phyloP scores from a whole-genome alignment of 306 rosid species.

The Inga laurina region DNA sequence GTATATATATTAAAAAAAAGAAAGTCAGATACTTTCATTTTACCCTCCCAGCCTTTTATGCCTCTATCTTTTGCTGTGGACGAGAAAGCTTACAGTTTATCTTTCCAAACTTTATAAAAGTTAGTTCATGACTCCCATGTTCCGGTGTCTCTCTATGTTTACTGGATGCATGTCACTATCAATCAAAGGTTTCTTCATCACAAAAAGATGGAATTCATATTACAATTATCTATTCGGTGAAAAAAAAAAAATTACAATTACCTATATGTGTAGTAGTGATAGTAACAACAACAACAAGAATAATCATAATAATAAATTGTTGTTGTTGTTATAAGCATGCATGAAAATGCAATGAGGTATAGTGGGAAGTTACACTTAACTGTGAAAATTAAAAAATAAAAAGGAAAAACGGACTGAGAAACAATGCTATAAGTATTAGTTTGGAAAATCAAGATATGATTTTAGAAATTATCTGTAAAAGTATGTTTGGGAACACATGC shows the following conservation, averaged over 20 bases:
- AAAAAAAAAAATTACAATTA: not conserved
- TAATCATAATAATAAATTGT: no score
- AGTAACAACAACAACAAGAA: no score
- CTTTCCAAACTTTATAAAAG: not conserved
- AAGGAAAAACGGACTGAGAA: not conserved
- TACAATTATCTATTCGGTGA: not conserved
- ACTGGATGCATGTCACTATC: not conserved
- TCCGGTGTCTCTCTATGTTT: slow-evolving; percentile 16
- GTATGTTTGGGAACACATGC: not conserved
- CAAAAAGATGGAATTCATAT: not conserved
- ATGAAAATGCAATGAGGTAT: not conserved
- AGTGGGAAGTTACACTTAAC: not conserved
- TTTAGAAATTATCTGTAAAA: not conserved
- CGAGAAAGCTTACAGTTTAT: not conserved
- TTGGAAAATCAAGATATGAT: not conserved
- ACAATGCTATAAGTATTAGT: not conserved
- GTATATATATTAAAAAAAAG: no score
- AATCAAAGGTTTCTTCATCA: not conserved
- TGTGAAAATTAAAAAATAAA: not conserved
- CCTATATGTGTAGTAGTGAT: not conserved
- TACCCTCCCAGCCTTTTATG: no score
- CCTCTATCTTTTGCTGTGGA: not conserved
- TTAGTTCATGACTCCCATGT: slow-evolving; percentile 19
- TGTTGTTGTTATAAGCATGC: not conserved
- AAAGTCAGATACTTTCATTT: not conserved